These are phyloP conservation scores for Barbarea vulgaris DNA, from an alignment of 345 rosid species.

Conservation along the genomic window DNA sequence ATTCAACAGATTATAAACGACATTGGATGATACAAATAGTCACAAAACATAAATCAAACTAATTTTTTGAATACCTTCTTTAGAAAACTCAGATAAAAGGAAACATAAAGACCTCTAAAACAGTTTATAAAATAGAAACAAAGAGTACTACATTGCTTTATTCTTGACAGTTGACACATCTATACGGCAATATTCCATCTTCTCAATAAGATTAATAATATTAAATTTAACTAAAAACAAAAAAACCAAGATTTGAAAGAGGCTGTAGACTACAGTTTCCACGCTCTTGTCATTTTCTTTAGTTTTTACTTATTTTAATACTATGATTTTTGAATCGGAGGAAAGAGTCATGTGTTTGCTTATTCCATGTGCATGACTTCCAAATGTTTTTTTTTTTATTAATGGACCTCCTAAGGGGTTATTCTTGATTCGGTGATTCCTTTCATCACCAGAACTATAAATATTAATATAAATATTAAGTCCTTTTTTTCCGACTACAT, in stretches of 20 bases:
- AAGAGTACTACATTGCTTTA: background rate
- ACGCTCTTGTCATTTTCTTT: conserved; percentile 30
- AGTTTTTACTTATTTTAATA: background rate
- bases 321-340: conserved; percentile 9
- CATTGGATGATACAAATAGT: background rate
- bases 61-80: background rate
- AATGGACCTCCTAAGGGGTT: background rate
- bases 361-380: conserved; percentile 35
- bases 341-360: conserved; percentile 12
- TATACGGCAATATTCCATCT: background rate
- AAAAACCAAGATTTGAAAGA: conserved; percentile 13
- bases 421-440: background rate
- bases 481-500: background rate
- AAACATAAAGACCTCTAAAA: background rate
- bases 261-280: conserved; percentile 8
- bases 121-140: background rate
- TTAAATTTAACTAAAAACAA: background rate
- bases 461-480: background rate
- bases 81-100: background rate
- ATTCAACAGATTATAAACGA: background rate
- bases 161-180: background rate
- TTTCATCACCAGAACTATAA: background rate
- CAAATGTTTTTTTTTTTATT: conserved; percentile 23
- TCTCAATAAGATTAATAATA: background rate
- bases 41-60: background rate